Evolutionary conservation across 2,329 filamentous ascomycete species (phyloP), one percentile per base, ranked within the genome.

Genomic region (Venturia asperata): DNA sequence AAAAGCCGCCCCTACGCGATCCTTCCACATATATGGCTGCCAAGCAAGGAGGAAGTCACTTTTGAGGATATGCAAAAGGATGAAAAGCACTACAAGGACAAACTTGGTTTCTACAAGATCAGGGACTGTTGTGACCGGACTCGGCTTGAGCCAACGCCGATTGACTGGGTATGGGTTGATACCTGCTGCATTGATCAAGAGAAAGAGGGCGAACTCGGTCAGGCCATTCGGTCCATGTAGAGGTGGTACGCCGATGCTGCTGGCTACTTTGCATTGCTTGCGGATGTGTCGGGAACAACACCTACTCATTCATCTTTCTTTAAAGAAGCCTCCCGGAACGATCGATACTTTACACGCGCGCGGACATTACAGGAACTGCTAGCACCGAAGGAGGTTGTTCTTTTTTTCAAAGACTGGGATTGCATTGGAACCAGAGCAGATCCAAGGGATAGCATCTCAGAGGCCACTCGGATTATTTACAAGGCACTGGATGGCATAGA

Each of bases 11-110:
- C 21, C 10, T 34, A 55, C 24, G 70, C 68, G 24, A 72, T 71
- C 39, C 70, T 72, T 61, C 71, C 69, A 13, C 68, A 72, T 55
- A 72, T 61, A 60, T 72, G 69, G 70, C 27, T 47, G 6, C 41
- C 49, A 21, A 66, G 69, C 56, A 43, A 30, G 13, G 49, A 68
- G n/a, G 68, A 69, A 41, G 63, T 68, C 21, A 66, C 52, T n/a
- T 69, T 60, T 42, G 24, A 55, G 27, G 49, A 55, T 15, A 55
- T 55, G 24, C 3, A 30, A 15, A 15, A 2, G 24, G 13, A 55
- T 17, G 27, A 27, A 13, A n/a, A 55, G 21, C 3, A 30, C 5
- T 6, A 55, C 24, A 15, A 17, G 21, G 24, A n/a, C 24, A 55
- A 34, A 34, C 3, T 17, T 17, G 13, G 49, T 55, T n/a, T n/a